Evolutionary conservation across 805 yeast species (phyloP).

Genomic region (Pichia exigua): DNA sequence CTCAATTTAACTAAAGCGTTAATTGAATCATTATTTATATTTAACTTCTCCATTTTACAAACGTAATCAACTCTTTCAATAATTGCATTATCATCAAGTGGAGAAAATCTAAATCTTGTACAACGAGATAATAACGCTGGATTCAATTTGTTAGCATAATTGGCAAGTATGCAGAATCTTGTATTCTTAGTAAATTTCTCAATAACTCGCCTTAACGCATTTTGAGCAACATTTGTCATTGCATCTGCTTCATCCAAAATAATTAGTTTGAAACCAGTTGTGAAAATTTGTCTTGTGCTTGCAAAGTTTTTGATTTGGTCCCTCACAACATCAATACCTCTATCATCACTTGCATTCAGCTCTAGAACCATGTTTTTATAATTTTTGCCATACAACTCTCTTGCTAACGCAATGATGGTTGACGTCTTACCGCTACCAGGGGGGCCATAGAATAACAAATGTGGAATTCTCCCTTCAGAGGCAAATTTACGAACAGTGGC

Average conservation of each 20-base stretch:
- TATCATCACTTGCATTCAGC: constrained; percentile 92
- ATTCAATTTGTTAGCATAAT: constrained; percentile 89
- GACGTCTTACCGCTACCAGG: constrained; percentile 94
- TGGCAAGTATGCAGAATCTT: constrained; percentile 92
- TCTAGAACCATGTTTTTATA: constrained; percentile 88
- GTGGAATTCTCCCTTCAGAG: constrained; percentile 78
- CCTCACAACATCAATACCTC: constrained; percentile 97
- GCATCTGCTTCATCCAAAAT: constrained; percentile 96
- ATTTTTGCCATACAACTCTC: constrained; percentile 74
- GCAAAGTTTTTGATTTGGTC: constrained; percentile 97
- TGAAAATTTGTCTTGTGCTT: constrained; percentile 87
- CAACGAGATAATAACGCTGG: constrained; percentile 94
- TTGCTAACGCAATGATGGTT: constrained; percentile 78
- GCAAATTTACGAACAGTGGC: constrained; percentile 81
- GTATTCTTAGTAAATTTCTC: constrained; percentile 92
- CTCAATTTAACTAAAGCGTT: constrained; percentile 61
- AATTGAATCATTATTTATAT: constrained; percentile 51
- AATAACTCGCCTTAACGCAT: constrained; percentile 74
- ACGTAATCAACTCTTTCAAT: constrained; percentile 62
- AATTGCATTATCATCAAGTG: constrained; percentile 63
- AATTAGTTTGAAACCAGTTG: constrained; percentile 76
- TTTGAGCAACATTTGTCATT: constrained; percentile 84
- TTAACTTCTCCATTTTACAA: constrained; percentile 56
- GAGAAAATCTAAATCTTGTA: constrained; percentile 89
- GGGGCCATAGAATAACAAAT: constrained; percentile 88